Base-by-base conservation (phyloP, 805 yeast species). In the Candida sphagnicola region DNA sequence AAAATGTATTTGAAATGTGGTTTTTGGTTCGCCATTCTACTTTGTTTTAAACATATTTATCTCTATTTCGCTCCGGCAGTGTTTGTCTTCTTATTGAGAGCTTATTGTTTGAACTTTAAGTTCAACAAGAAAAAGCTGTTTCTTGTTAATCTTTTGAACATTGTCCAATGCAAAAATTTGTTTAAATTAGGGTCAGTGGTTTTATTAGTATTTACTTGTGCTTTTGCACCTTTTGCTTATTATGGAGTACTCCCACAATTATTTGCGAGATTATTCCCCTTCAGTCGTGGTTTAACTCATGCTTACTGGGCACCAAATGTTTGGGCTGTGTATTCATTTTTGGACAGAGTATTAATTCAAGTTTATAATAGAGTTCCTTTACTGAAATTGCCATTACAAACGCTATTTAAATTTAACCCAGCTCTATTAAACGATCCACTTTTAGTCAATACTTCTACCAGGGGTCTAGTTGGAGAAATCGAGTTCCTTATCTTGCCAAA, bases 271-370 rank as follows among this genome's bases (percentile, higher is more conserved):
- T 63, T 93, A 23, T 93, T 93, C 62, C 99, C 99, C 4, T 91
- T 91, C 56, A 83, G 95, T 35, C 72, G 98, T 56, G 98, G 98
- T 1, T 70, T 93, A 26, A 93, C 97, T 4, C 99, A 93, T 62
- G 96, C 98, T 0, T 93, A 93, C 63, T 93, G 99, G 98, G 98
- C 99, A 1, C 98, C 99, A 12, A 93, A 93, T 53, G 68, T 89
- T 34, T 93, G 99, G 99, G 96, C 99, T 0, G 50, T 91, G 8
- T 93, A 93, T 61, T 85, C 97, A 2, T 83, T 86, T 47, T 43
- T 73, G 11, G 99, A 93, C 60, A 72, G 95, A 41, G 53, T 82
- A 0, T 66, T 89, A 41, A 72, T 83, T 13, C 70, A 72, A 38
- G 41, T 73, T 3, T 67, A 67, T 45, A 52, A 56, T 26, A 51